Conservation (phyloP, 148 eudicot genomes). For the Polygonum aviculare region DNA sequence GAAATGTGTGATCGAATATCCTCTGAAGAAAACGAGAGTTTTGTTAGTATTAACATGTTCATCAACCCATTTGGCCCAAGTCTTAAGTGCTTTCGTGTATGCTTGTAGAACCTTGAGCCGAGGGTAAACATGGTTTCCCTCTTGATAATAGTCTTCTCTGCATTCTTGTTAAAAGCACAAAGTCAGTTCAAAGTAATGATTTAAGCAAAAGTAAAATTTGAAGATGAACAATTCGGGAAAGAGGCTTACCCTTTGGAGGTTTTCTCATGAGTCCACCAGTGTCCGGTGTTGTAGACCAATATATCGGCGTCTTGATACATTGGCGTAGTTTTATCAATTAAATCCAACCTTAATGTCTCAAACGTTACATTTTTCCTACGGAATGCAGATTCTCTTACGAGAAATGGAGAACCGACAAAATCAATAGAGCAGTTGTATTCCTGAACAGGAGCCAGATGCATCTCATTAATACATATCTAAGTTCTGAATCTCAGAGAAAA, state of each 20-base stretch:
- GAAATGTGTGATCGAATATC: constrained; percentile 82
- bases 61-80: constrained; percentile 93
- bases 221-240: neutral
- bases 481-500: neutral
- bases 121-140: constrained; percentile 62
- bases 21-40: constrained; percentile 77
- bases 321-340: constrained; percentile 36
- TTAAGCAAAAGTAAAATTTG: neutral
- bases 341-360: constrained; percentile 70
- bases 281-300: constrained; percentile 83
- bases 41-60: constrained; percentile 39
- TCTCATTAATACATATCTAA: neutral
- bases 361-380: constrained; percentile 37
- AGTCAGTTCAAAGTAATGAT: neutral
- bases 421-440: constrained; percentile 76
- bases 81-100: constrained; percentile 62
- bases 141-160: constrained; percentile 91
- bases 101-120: constrained; percentile 68
- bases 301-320: constrained; percentile 86
- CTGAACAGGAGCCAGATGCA: constrained; percentile 31
- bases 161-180: neutral
- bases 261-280: constrained; percentile 99
- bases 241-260: constrained; percentile 63
- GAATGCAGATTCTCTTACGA: constrained; percentile 55
- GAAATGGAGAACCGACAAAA: constrained; percentile 70